phyloP scores from a whole-genome alignment of 768 basidiomycete species.

The Lentinula boryana region DNA sequence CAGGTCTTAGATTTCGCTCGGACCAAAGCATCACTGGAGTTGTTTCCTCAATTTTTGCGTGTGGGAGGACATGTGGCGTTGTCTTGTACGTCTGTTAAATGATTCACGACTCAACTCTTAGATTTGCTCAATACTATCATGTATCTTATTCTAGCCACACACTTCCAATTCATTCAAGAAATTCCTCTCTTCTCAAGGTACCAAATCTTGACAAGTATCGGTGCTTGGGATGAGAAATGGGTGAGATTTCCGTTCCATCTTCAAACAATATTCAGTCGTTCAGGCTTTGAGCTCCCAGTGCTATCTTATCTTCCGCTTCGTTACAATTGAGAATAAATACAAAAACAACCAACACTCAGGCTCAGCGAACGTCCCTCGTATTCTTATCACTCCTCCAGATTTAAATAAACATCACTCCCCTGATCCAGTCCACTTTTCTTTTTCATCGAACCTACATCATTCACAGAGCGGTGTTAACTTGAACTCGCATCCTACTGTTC shows the following conservation, averaged over 20 bases:
- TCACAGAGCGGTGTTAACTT: too few relatives aligned
- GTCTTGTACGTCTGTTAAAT: conserved; percentile 29
- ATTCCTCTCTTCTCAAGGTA: conserved; percentile 38
- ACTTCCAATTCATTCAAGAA: conserved; percentile 45
- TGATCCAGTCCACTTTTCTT: not conserved
- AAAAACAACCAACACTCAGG: not conserved
- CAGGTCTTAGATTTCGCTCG: conserved; percentile 3
- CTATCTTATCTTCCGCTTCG: conserved; percentile 39
- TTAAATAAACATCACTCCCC: not conserved
- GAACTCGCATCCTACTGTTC: conserved; percentile 13
- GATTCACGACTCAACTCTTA: too few relatives aligned
- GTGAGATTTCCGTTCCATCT: conserved; percentile 20
- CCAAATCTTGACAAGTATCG: conserved; percentile 37
- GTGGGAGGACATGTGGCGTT: conserved; percentile 30
- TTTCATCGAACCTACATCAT: not conserved
- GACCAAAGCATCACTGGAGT: conserved; percentile 2
- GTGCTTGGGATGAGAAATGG: conserved; percentile 52
- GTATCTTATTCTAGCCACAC: conserved; percentile 28
- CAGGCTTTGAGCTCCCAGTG: conserved; percentile 20
- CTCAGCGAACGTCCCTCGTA: not conserved
- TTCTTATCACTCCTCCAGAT: not conserved
- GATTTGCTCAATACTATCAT: not conserved
- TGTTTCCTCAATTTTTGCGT: conserved; percentile 34
- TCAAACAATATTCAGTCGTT: not conserved
- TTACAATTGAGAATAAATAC: conserved; percentile 24